Conservation (phyloP, 768 basidiomycete genomes). For the Russula ochroleuca region DNA sequence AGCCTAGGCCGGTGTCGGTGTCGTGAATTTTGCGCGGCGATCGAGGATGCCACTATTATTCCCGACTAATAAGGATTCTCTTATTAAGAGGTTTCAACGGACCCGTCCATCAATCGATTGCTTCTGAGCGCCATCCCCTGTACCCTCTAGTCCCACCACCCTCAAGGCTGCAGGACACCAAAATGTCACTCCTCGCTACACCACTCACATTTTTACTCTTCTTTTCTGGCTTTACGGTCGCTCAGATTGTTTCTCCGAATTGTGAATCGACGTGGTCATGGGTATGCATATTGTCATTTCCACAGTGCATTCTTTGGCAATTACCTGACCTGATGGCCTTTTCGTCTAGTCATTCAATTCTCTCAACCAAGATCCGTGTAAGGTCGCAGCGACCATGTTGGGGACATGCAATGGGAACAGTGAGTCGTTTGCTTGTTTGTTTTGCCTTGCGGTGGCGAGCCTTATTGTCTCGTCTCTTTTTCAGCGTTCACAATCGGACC, state of each 20-base stretch:
- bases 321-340: background rate
- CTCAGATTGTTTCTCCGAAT: background rate
- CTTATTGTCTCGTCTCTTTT: background rate
- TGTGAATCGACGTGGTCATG: background rate
- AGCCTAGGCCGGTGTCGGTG: too few relatives aligned
- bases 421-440: background rate
- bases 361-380: slow-evolving; percentile 5
- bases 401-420: background rate
- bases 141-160: background rate
- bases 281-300: background rate
- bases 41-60: too few relatives aligned
- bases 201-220: background rate
- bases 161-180: background rate
- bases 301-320: background rate
- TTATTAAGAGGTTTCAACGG: background rate
- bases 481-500: background rate
- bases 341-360: background rate
- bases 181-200: background rate
- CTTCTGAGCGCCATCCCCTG: background rate
- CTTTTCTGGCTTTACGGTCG: background rate
- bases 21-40: too few relatives aligned
- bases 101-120: background rate
- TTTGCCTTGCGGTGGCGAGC: too few relatives aligned
- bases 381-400: background rate
- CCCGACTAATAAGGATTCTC: background rate